These are phyloP conservation scores for Ophiosphaerella narmari DNA, from an alignment of 2,329 filamentous ascomycete genomes.

Conservation along the genomic window DNA sequence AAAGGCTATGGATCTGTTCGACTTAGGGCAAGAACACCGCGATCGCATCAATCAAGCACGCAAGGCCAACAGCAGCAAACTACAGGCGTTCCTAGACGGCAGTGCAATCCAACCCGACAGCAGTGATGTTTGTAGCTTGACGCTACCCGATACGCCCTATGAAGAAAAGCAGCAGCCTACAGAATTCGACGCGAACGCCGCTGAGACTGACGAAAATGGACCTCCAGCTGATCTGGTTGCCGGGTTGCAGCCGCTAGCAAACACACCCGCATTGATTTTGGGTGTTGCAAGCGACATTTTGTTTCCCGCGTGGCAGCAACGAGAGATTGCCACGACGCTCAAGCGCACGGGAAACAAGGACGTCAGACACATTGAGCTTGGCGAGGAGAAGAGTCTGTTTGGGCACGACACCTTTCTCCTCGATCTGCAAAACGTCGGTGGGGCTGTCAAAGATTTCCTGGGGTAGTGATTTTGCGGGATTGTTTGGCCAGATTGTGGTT, in stretches of 20 bases:
- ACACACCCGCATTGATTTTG: conserved; percentile 84
- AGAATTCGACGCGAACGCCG: conserved; percentile 31
- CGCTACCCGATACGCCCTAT: conserved; percentile 81
- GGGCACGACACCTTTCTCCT: conserved; percentile 96
- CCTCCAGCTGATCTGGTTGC: conserved; percentile 80
- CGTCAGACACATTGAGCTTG: conserved; percentile 87
- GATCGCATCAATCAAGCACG: conserved; percentile 65
- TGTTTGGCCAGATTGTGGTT: background rate
- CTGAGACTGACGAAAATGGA: conserved; percentile 48
- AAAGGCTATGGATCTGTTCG: conserved; percentile 98
- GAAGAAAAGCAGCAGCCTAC: conserved; percentile 72
- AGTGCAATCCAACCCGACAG: conserved; percentile 24
- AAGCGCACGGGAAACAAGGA: conserved; percentile 75
- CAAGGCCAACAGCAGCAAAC: conserved; percentile 61
- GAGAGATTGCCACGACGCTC: conserved; percentile 86
- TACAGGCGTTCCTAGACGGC: conserved; percentile 54
- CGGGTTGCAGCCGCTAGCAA: conserved; percentile 71
- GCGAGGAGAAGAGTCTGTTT: conserved; percentile 91
- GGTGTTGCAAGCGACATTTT: conserved; percentile 95
- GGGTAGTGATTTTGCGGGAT: conserved; percentile 49
- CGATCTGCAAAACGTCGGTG: conserved; percentile 89
- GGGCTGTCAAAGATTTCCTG: conserved; percentile 79
- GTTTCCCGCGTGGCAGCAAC: conserved; percentile 97
- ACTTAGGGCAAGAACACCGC: conserved; percentile 77
- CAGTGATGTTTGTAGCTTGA: conserved; percentile 72